Percentiles rank a stretch among this genome's conserved stretches.
Evolutionary conservation across 1,284 basidiomycete species (phyloP).

Genomic region (Cryptococcus sp.): DNA sequence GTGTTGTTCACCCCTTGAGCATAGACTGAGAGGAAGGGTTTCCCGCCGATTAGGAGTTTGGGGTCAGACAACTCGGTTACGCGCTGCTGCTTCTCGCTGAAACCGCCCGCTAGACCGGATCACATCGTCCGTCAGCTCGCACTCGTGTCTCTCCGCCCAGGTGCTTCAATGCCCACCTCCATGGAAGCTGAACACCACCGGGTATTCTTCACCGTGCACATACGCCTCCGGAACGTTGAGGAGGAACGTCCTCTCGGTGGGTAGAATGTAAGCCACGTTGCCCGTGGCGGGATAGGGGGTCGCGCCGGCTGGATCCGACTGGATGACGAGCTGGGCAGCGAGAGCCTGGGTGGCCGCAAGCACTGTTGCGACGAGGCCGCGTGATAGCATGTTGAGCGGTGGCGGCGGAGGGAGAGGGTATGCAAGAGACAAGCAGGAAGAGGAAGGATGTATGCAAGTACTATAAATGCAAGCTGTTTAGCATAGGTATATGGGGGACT

Average conservation of each 20-base stretch:
- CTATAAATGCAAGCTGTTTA: too few species aligned
- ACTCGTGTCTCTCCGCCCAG: not conserved
- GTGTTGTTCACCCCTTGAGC: constrained; percentile 29
- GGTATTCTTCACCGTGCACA: constrained; percentile 15
- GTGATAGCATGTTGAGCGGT: too few species aligned
- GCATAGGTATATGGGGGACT: too few species aligned
- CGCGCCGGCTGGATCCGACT: not conserved
- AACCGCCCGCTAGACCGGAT: constrained; percentile 21
- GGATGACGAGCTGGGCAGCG: not conserved
- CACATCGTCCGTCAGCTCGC: not conserved
- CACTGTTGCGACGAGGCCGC: too few species aligned
- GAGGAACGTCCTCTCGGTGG: constrained; percentile 20
- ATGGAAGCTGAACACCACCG: constrained; percentile 28
- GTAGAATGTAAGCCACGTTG: constrained; percentile 7
- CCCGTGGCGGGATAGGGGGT: not conserved
- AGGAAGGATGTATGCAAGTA: too few species aligned
- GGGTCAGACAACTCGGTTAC: constrained; percentile 25
- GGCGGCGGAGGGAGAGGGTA: too few species aligned
- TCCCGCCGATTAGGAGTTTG: constrained; percentile 16
- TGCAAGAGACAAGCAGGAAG: too few species aligned
- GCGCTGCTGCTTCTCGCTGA: constrained; percentile 22
- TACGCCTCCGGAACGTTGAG: constrained; percentile 25
- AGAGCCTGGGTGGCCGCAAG: not conserved
- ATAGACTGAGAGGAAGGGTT: constrained; percentile 26
- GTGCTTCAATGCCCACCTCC: constrained; percentile 18